Conservation (phyloP, 768 basidiomycete genomes). For the Pholiota conissans region DNA sequence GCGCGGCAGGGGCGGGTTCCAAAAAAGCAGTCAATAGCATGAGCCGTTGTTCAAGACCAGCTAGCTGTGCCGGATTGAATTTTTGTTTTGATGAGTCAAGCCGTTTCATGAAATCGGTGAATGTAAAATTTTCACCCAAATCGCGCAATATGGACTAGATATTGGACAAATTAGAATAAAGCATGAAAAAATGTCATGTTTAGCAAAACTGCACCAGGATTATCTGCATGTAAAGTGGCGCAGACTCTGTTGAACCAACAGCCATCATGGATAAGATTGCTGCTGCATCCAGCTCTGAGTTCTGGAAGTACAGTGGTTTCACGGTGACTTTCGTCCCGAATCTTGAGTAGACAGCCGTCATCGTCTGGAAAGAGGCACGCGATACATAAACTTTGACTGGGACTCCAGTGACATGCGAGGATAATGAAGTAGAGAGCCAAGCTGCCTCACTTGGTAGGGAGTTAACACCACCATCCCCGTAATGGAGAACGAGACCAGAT, state of each 20-base stretch:
- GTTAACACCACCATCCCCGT: slow-evolving; percentile 62
- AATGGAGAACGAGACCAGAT: slow-evolving; percentile 65
- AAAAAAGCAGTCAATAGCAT: slow-evolving; percentile 61
- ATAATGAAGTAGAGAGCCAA: slow-evolving; percentile 46
- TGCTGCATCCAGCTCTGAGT: slow-evolving; percentile 64
- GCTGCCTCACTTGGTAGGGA: slow-evolving; percentile 67
- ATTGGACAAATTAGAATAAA: neutral
- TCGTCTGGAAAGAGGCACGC: slow-evolving; percentile 58
- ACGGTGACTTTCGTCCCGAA: slow-evolving; percentile 51
- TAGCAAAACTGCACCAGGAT: slow-evolving; percentile 47
- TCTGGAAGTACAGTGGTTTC: slow-evolving; percentile 52
- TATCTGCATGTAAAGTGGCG: slow-evolving; percentile 70
- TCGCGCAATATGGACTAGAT: slow-evolving; percentile 58
- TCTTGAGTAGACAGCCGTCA: slow-evolving; percentile 54
- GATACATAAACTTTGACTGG: slow-evolving; percentile 57
- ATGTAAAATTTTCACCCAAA: slow-evolving; percentile 60
- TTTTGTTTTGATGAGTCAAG: slow-evolving; percentile 46
- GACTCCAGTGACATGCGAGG: slow-evolving; percentile 29
- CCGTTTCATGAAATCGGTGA: slow-evolving; percentile 44
- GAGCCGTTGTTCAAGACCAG: slow-evolving; percentile 63
- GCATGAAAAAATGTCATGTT: neutral
- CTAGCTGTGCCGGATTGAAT: slow-evolving; percentile 57
- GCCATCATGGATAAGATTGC: slow-evolving; percentile 80
- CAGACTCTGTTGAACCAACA: slow-evolving; percentile 55
- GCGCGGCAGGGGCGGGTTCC: slow-evolving; percentile 20